These are phyloP conservation scores for Stipa capillata DNA, from an alignment of 176 grass and related monocot species.

Conservation along the genomic window DNA sequence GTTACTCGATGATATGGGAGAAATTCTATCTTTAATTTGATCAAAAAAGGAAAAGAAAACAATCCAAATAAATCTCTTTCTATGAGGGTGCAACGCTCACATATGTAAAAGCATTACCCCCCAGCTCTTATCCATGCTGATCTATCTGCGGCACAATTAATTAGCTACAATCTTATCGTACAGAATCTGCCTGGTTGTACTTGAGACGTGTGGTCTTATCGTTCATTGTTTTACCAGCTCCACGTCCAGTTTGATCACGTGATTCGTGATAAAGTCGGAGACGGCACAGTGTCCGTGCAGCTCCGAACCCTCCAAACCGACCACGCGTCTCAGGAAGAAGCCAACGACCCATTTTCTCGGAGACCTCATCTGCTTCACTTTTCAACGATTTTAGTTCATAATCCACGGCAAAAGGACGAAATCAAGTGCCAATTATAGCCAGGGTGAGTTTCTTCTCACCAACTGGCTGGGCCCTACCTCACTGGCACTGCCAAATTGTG, in stretches of 20 bases:
- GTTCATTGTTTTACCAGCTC: background rate
- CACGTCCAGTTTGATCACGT: slow-evolving; percentile 1
- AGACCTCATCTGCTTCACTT: background rate
- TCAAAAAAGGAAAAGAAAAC: no score
- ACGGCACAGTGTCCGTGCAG: background rate
- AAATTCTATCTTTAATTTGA: no score
- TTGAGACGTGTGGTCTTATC: background rate
- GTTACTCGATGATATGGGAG: no score
- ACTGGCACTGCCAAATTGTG: slow-evolving; percentile 9
- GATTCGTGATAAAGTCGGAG: background rate
- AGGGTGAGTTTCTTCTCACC: background rate
- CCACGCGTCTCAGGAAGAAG: background rate
- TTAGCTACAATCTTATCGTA: no score
- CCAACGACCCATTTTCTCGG: background rate
- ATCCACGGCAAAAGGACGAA: background rate
- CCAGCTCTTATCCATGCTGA: background rate
- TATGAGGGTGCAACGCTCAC: no score
- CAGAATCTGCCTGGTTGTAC: background rate
- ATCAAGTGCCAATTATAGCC: background rate
- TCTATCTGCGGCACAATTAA: background rate
- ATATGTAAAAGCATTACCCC: no score
- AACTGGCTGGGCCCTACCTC: background rate
- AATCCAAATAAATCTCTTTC: no score
- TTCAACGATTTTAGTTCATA: slow-evolving; percentile 5
- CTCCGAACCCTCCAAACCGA: background rate